Evolutionary conservation across 1,284 basidiomycete genomes (phyloP), one percentile per base, ranked within the genome.

Genomic region (Leccinum fallax): DNA sequence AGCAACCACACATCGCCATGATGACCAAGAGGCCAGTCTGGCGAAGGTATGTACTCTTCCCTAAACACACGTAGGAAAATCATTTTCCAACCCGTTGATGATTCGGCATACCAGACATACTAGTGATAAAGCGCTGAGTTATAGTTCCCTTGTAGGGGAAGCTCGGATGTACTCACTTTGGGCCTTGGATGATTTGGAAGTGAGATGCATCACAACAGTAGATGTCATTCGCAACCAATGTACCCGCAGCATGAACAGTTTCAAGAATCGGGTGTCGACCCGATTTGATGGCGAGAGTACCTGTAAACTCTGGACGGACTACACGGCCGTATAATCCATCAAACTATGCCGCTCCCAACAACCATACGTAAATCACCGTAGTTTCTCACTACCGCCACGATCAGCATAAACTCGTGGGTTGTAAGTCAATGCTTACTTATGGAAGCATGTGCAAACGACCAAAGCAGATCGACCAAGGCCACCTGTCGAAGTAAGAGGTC

Each of bases 11-110:
- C 86, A 94, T 89, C 0, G 93, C 94, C 85, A 97, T 90, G 19
- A 97, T 80, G 0, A 86, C 83, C 53, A 98, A 78, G 2, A 98
- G 80, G 0, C 90, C 96, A 32, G 95, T 85, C 72, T 97, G 95
- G 19, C 89, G 85, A 10, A 98, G 79, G 70, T 95, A 96, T 0
- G 95, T 98, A 72, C 92, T 97, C 77, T 98, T 98, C 1, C 94
- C 94, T 82, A 67, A 57, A 54, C 53, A 24, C 19, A 43, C 5
- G 48, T 66, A 6, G 6, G 51, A 8, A n/a, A 13, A 55, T 19
- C 1, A 8, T 19, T 13, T 53, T 32, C n/a, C 11, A n/a, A 4
- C 24, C 10, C 53, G 28, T 49, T 43, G 9, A 13, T 57, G 16
- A 30, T 40, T 61, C 19, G 11, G 28, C 61, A n/a, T 55, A 89